Evolutionary conservation across 2,329 filamentous ascomycete species (phyloP), one percentile per base, ranked within the genome.

Genomic region (Teratosphaeria gauchensis): DNA sequence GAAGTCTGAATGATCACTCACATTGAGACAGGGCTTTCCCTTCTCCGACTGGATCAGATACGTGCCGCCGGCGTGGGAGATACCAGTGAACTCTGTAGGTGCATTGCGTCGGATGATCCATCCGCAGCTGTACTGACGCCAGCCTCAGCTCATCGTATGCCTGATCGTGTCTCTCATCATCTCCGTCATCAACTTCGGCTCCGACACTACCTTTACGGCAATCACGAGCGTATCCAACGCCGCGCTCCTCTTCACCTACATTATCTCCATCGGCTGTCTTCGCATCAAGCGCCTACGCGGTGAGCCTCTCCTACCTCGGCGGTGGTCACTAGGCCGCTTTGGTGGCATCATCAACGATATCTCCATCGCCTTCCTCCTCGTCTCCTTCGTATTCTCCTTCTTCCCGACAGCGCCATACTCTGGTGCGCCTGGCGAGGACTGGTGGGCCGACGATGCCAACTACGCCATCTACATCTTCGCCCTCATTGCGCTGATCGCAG

Each of bases 101-200:
- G 5, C 14, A 24, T n/a, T 12, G 11, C 24, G 12, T 16, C n/a
- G 16, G 9, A 21, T 9, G 4, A 16, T 9, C 16, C 42, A 21
- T 11, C 16, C 16, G n/a, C n/a, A 48, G n/a, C 2, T 21, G 4
- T 16, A 31, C 53, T 56, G 19, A 59, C 57, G 31, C 24, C 42
- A 28, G 11, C 32, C 11, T 19, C 46, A 66, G 58, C 63, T 72
- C 4, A 59, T 69, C 11, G 59, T 71, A 12, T 69, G 65, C 56
- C 63, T 68, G 14, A 62, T 59, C 19, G 66, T 74, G 16, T 70
- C 67, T 2, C 64, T 69, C 21, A 59, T 74, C 52, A 67, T 76
- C 16, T 67, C 68, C n/a, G 71, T 70, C 54, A 76, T 76, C 71
- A 76, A 76, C 60, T 72, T 77, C 58, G 74, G 75, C 58, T 74